These are phyloP conservation scores for Daldinia grandis DNA, from an alignment of 495 filamentous ascomycete species.

Conservation along the genomic window DNA sequence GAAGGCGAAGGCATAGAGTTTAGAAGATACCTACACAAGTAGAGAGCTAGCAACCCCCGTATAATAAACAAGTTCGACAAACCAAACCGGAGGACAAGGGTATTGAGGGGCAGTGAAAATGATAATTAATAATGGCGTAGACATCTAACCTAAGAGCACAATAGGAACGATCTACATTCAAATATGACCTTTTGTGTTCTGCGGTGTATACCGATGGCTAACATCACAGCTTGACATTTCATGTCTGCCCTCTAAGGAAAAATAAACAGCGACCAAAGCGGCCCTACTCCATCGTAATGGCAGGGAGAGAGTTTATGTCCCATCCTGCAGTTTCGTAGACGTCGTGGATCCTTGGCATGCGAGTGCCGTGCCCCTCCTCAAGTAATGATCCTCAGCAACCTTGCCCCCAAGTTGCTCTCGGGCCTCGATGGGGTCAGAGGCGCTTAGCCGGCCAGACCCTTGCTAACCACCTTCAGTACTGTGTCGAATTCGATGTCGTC, in stretches of 20 bases:
- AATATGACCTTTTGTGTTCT: conserved; percentile 38
- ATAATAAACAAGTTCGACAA: conserved; percentile 5
- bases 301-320: conserved; percentile 27
- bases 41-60: background rate
- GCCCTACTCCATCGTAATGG: conserved; percentile 33
- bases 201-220: conserved; percentile 45
- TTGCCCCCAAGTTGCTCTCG: conserved; percentile 21
- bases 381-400: conserved; percentile 30
- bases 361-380: conserved; percentile 38
- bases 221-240: conserved; percentile 44
- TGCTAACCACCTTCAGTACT: conserved; percentile 81
- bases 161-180: conserved; percentile 42
- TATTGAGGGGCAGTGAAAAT: conserved; percentile 3
- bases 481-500: conserved; percentile 88
- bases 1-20: conserved; percentile 52
- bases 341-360: conserved; percentile 38
- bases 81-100: background rate
- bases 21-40: conserved; percentile 1
- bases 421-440: background rate
- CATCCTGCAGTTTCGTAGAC: conserved; percentile 42
- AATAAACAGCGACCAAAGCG: conserved; percentile 39
- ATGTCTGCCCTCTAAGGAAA: conserved; percentile 39
- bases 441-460: conserved; percentile 63
- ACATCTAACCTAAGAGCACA: conserved; percentile 20
- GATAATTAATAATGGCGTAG: conserved; percentile 32